A percentile compares a stretch with the other conserved stretches of the same genome.
Evolutionary conservation across 2,329 filamentous ascomycete genomes (phyloP).

Genomic region (Nemania abortiva): DNA sequence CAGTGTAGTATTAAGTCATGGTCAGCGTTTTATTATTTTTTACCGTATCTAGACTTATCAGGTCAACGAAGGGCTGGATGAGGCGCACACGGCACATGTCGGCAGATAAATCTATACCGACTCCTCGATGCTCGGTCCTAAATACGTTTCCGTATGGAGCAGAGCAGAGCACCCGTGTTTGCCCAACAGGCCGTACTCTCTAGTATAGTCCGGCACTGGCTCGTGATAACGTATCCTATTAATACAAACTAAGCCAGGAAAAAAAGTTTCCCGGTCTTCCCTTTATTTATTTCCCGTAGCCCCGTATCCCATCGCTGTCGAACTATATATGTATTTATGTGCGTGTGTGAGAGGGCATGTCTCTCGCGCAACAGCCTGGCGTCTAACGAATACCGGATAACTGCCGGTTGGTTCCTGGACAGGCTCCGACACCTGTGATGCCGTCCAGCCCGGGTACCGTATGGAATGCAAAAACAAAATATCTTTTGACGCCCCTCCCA

Average conservation of each 20-base stretch:
- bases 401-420: constrained; percentile 8
- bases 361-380: not conserved
- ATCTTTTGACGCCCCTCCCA: constrained; percentile 18
- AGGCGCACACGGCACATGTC: not conserved
- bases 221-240: constrained; percentile 17
- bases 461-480: constrained; percentile 23
- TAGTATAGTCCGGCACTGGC: not conserved
- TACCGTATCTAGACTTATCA: not conserved
- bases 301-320: not conserved
- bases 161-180: not conserved
- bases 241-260: constrained; percentile 21
- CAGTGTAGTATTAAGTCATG: not conserved
- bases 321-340: constrained; percentile 9
- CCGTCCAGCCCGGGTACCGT: constrained; percentile 16
- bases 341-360: not conserved
- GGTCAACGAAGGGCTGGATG: not conserved
- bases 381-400: constrained; percentile 29
- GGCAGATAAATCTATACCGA: not conserved
- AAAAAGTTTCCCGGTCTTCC: not conserved
- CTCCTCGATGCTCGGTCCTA: not conserved
- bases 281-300: not conserved
- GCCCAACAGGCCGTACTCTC: not conserved
- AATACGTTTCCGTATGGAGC: not conserved
- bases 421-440: constrained; percentile 1
- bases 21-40: constrained; percentile 11